phyloP scores from a whole-genome alignment of 768 basidiomycete genomes.

The Mycena rosella region DNA sequence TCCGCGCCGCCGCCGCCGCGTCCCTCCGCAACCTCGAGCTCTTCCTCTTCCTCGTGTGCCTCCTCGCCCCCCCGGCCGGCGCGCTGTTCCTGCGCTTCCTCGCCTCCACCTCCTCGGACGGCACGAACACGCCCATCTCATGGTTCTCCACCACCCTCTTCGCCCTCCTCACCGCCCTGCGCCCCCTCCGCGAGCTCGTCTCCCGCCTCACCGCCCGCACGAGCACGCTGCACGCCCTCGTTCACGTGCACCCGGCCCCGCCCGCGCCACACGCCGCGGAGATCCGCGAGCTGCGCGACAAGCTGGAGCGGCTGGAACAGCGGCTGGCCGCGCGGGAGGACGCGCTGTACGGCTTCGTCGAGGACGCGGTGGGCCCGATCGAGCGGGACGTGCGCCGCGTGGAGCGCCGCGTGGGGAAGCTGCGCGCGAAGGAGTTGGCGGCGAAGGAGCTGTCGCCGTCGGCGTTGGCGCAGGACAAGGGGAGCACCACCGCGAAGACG shows the following conservation, averaged over 20 bases:
- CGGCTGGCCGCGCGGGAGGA: neutral
- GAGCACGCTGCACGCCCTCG: conserved; percentile 70
- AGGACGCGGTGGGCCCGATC: conserved; percentile 23
- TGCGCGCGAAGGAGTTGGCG: conserved; percentile 1
- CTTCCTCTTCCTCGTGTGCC: conserved; percentile 70
- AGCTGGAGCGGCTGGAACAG: conserved; percentile 1
- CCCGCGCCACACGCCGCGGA: neutral
- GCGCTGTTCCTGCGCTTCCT: conserved; percentile 74
- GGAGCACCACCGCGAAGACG: neutral
- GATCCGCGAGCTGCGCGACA: neutral
- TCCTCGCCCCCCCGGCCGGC: conserved; percentile 77
- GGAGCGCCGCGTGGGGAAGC: conserved; percentile 23
- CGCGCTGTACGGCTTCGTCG: conserved; percentile 19
- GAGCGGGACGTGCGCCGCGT: conserved; percentile 21
- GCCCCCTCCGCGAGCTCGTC: conserved; percentile 82
- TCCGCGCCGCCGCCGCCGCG: conserved; percentile 60
- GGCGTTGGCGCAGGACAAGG: too few relatives aligned
- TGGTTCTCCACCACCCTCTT: conserved; percentile 88
- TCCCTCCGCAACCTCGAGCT: conserved; percentile 75
- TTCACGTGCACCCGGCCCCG: conserved; percentile 52
- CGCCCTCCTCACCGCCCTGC: conserved; percentile 82
- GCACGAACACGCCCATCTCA: conserved; percentile 74
- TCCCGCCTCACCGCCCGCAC: conserved; percentile 74
- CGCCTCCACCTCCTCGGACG: conserved; percentile 61
- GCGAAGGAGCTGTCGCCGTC: neutral